Conservation (phyloP, 352 stramenopile species). For the Pilasporangium apinafurcum region DNA sequence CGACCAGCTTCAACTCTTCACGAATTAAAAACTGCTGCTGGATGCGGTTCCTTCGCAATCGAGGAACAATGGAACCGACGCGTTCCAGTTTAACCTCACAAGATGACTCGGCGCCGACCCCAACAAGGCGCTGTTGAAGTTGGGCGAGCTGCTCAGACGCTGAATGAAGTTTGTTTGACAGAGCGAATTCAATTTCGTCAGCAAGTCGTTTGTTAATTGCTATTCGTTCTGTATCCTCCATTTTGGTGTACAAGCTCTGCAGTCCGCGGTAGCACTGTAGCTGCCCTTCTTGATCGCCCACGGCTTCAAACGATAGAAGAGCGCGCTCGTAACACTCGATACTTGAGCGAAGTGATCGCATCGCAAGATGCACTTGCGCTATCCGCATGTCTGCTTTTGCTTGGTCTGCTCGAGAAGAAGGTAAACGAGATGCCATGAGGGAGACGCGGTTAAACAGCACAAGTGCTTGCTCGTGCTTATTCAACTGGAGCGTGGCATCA, state of each 20-base stretch:
- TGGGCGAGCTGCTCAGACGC: constrained; percentile 26
- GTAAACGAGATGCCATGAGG: constrained; percentile 23
- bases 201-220: constrained; percentile 34
- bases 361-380: constrained; percentile 25
- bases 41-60: constrained; percentile 50
- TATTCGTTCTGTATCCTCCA: constrained; percentile 49
- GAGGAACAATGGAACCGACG: constrained; percentile 55
- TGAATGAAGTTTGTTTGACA: constrained; percentile 39
- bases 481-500: constrained; percentile 19
- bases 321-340: constrained; percentile 54
- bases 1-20: constrained; percentile 46
- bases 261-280: constrained; percentile 51
- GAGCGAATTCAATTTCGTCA: constrained; percentile 60
- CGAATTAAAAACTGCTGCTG: constrained; percentile 43
- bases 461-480: constrained; percentile 47
- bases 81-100: constrained; percentile 55
- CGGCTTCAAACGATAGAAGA: constrained; percentile 41
- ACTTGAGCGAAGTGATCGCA: constrained; percentile 34
- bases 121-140: constrained; percentile 52
- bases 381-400: constrained; percentile 20
- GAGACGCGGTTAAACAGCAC: constrained; percentile 36
- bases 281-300: constrained; percentile 34
- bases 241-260: constrained; percentile 29
- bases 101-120: constrained; percentile 53
- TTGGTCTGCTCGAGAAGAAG: constrained; percentile 20